Conservation (phyloP, 306 rosid species). For the Calophaca sinica region DNA sequence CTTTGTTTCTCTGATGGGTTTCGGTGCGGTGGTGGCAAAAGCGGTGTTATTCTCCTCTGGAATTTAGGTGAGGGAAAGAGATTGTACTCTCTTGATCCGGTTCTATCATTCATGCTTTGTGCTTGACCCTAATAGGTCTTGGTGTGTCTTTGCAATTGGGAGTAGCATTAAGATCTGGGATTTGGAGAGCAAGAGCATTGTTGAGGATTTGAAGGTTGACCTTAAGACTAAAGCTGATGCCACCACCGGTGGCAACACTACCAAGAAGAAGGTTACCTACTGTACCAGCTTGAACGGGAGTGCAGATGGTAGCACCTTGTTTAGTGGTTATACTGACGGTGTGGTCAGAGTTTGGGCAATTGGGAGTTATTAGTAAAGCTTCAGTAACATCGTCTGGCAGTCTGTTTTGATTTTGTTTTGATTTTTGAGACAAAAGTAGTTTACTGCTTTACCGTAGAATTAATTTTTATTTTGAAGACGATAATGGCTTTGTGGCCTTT, state of each 20-base stretch:
- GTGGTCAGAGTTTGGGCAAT: constrained; percentile 95
- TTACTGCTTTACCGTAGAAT: constrained; percentile 52
- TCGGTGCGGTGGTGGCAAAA: constrained; percentile 95
- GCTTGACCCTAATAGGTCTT: constrained; percentile 96
- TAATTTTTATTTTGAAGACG: constrained; percentile 29
- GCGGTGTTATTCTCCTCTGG: constrained; percentile 87
- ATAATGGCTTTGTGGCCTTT: constrained; percentile 62
- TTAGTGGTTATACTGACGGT: constrained; percentile 95
- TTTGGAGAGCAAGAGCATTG: constrained; percentile 94
- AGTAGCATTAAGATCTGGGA: constrained; percentile 99
- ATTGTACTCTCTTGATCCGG: constrained; percentile 83
- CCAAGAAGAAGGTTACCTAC: constrained; percentile 86
- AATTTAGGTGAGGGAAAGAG: constrained; percentile 97
- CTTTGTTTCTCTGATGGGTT: constrained; percentile 95
- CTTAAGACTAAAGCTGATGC: constrained; percentile 79
- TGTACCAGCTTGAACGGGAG: constrained; percentile 95
- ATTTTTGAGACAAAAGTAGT: constrained; percentile 52
- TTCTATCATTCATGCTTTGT: constrained; percentile 78
- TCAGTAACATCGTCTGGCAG: constrained; percentile 26
- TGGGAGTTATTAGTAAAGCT: constrained; percentile 65
- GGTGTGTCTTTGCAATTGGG: constrained; percentile 98
- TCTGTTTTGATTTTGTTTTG: no score
- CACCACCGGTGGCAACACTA: constrained; percentile 46
- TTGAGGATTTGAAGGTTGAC: constrained; percentile 94
- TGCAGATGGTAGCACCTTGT: constrained; percentile 95